Conservation (phyloP, 441 rosid species). For the Pelargonium myrrhifolium region DNA sequence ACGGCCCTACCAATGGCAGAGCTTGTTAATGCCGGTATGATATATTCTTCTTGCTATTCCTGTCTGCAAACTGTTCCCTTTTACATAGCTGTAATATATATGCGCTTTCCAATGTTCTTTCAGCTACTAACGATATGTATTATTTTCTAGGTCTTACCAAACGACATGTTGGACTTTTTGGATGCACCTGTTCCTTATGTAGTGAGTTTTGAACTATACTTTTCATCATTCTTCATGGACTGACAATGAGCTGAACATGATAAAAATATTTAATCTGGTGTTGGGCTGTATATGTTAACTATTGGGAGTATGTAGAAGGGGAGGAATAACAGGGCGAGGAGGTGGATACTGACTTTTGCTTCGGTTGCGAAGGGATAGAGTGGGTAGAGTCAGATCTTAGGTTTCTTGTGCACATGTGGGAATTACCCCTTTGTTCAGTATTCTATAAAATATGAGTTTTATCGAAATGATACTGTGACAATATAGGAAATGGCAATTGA, state of each 20-base stretch:
- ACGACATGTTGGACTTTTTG: constrained; percentile 70
- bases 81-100: neutral
- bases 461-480: no score
- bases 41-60: neutral
- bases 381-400: no score
- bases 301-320: neutral
- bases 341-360: no score
- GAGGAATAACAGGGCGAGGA: no score
- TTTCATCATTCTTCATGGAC: neutral
- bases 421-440: no score
- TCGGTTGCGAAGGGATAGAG: no score
- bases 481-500: no score
- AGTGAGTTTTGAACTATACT: constrained; percentile 32
- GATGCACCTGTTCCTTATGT: constrained; percentile 78
- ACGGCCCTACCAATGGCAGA: constrained; percentile 95
- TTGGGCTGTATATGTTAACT: neutral
- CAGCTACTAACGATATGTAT: constrained; percentile 20
- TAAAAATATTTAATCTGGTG: neutral
- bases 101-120: neutral
- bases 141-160: constrained; percentile 57
- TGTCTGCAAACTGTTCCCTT: neutral
- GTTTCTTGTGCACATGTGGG: no score
- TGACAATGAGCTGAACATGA: neutral
- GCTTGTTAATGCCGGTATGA: constrained; percentile 86
- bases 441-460: no score